Evolutionary conservation across 179 eudicot genomes (phyloP).

Genomic region (Sideroxylon spinosum): DNA sequence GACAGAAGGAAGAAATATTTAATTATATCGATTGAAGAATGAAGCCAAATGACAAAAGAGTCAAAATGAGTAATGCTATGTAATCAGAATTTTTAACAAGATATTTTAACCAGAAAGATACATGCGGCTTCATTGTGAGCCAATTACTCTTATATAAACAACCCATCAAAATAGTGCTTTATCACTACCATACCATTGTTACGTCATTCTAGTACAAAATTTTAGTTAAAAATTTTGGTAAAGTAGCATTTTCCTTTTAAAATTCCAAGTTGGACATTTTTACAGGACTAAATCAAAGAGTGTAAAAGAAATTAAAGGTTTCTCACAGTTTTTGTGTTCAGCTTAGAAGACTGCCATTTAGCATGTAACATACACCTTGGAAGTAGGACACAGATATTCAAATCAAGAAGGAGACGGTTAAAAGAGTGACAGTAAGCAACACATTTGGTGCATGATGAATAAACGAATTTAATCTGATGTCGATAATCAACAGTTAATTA

Average conservation of each 20-base stretch:
- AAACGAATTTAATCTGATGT: neutral
- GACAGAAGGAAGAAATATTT: neutral
- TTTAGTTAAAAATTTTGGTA: no score
- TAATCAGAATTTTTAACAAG: no score
- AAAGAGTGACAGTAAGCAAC: neutral
- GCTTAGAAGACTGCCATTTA: neutral
- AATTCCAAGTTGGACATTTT: no score
- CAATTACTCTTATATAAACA: no score
- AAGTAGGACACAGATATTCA: neutral
- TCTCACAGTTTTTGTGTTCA: neutral
- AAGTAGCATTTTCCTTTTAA: no score
- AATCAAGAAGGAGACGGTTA: neutral
- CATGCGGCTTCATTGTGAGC: no score
- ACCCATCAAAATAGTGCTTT: no score
- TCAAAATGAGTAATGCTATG: neutral
- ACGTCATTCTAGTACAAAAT: no score
- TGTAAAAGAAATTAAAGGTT: no score
- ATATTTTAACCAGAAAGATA: no score
- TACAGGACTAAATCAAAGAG: no score
- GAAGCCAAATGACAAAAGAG: neutral
- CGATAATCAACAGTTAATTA: neutral
- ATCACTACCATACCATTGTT: no score
- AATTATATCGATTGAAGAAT: neutral
- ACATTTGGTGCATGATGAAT: neutral
- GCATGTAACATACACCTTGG: neutral